These are phyloP conservation scores for Pelargonium fulgidum DNA, from an alignment of 441 rosid species.

Conservation along the genomic window DNA sequence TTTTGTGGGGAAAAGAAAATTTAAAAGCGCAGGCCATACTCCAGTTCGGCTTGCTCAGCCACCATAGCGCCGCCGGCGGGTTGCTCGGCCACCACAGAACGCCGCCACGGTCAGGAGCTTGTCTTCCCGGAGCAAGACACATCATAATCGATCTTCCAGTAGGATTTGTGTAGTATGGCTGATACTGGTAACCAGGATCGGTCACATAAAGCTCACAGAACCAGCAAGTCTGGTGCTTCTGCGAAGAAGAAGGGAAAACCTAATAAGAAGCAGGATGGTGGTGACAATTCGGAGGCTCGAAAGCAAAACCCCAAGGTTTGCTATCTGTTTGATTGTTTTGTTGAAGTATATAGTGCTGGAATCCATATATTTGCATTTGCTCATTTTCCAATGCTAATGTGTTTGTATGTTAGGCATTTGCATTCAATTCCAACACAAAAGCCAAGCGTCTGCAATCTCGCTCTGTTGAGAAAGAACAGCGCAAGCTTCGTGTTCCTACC, in stretches of 20 bases:
- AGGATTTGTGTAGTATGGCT: not conserved
- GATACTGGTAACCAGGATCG: conserved; percentile 7
- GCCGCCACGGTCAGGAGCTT: no score
- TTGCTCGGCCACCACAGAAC: no score
- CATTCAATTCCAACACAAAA: conserved; percentile 47
- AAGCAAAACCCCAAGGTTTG: conserved; percentile 6
- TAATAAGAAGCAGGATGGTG: not conserved
- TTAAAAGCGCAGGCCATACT: no score
- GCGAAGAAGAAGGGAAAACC: conserved; percentile 1
- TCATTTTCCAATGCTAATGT: not conserved
- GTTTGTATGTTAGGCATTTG: conserved; percentile 45
- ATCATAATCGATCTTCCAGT: no score
- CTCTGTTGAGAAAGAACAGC: conserved; percentile 78
- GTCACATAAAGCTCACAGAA: conserved; percentile 8
- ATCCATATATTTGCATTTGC: not conserved
- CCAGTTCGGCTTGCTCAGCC: no score
- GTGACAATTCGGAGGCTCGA: not conserved
- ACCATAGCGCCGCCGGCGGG: no score
- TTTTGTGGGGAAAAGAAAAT: no score
- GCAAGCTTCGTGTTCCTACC: conserved; percentile 63
- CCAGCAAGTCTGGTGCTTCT: not conserved
- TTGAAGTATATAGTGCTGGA: not conserved
- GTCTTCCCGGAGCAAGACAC: no score
- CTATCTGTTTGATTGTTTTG: not conserved
- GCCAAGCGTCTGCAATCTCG: conserved; percentile 62